Evolutionary conservation across 441 rosid genomes (phyloP).

Genomic region (Manihot esculenta): DNA sequence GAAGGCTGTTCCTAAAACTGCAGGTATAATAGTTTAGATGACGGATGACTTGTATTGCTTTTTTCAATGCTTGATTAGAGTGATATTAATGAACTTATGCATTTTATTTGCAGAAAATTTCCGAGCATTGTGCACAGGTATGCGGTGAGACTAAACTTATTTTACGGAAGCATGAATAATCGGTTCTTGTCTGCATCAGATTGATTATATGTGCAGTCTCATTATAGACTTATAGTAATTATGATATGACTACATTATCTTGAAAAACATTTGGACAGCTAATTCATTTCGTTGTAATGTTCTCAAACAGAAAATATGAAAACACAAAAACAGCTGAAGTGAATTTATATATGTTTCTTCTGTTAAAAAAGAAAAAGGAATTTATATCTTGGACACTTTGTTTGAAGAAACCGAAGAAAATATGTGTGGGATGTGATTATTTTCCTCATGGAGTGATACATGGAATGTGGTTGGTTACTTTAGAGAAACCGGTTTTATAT

Average conservation of each 20-base stretch:
- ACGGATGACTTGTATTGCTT: constrained; percentile 25
- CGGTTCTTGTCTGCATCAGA: neutral
- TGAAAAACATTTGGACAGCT: neutral
- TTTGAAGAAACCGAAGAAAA: neutral
- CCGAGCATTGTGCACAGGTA: constrained; percentile 95
- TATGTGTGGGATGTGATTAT: neutral
- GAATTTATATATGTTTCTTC: no score
- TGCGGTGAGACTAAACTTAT: neutral
- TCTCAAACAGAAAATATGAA: neutral
- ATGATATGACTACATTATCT: neutral
- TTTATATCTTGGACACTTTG: no score
- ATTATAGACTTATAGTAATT: neutral
- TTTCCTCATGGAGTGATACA: neutral
- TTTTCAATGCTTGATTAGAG: neutral
- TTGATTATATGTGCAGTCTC: neutral
- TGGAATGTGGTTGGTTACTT: neutral
- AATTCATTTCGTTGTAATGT: neutral
- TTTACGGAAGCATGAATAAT: neutral
- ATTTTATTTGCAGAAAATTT: constrained; percentile 72
- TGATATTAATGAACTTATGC: constrained; percentile 16
- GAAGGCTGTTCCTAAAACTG: constrained; percentile 50
- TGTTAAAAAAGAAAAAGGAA: no score
- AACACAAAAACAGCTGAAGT: neutral
- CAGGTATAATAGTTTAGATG: constrained; percentile 36
- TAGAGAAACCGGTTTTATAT: neutral